A percentile compares a stretch with the other conserved stretches of the same genome.
phyloP scores from a whole-genome alignment of 768 basidiomycete genomes.

The Termitomyces sp. region DNA sequence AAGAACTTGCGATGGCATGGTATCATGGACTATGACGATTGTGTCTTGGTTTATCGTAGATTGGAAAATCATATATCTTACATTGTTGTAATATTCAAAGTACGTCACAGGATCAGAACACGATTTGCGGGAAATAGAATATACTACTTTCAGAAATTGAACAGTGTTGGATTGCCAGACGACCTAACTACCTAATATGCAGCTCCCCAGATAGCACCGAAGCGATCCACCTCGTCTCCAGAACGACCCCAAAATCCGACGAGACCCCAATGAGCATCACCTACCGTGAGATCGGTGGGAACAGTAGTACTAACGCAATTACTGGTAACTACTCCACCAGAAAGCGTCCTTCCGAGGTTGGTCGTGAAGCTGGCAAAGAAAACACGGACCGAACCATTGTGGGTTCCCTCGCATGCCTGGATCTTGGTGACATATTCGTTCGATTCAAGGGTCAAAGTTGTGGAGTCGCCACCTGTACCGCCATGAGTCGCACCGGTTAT shows the following conservation, averaged over 20 bases:
- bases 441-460: conserved; percentile 24
- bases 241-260: conserved; percentile 32
- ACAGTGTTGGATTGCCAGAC: not conserved
- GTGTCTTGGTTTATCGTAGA: not conserved
- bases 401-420: conserved; percentile 26
- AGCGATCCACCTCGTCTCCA: conserved; percentile 30
- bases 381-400: conserved; percentile 27
- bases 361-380: conserved; percentile 32
- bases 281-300: conserved; percentile 28
- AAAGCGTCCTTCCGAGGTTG: conserved; percentile 26
- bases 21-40: not conserved
- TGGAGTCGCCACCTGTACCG: conserved; percentile 31
- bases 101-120: not conserved
- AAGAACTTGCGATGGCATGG: conserved; percentile 1
- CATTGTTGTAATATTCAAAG: not conserved
- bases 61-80: not conserved
- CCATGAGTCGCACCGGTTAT: conserved; percentile 28
- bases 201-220: conserved; percentile 32
- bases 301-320: conserved; percentile 26
- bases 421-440: conserved; percentile 26
- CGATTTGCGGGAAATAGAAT: not conserved
- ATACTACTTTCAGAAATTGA: not conserved
- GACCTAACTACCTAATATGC: conserved; percentile 18
- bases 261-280: conserved; percentile 28
- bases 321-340: conserved; percentile 28